These are phyloP conservation scores for Suillus subaureus DNA, from an alignment of 768 basidiomycete genomes.

Conservation along the genomic window DNA sequence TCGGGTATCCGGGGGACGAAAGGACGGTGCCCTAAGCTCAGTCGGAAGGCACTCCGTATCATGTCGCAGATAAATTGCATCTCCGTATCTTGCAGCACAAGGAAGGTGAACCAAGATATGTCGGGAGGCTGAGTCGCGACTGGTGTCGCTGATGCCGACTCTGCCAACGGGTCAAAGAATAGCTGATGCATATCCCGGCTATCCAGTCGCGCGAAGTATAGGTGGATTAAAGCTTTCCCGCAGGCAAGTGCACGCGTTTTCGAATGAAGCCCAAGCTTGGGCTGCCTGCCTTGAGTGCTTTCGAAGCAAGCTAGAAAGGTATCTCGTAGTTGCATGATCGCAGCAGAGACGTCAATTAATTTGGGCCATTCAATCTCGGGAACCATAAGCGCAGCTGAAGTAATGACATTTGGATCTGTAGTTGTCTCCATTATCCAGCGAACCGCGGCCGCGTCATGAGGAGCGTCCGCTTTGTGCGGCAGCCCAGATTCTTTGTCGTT, in stretches of 20 bases:
- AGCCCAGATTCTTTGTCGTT: not conserved
- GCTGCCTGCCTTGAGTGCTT: not conserved
- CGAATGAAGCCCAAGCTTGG: not conserved
- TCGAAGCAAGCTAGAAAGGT: slow-evolving; percentile 9
- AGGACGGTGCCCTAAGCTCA: not conserved
- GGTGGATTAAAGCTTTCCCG: slow-evolving; percentile 7
- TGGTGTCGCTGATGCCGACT: not conserved
- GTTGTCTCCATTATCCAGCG: slow-evolving; percentile 7
- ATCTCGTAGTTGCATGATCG: slow-evolving; percentile 6
- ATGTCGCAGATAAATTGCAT: slow-evolving; percentile 7
- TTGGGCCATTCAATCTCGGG: slow-evolving; percentile 8
- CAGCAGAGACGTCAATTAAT: not conserved
- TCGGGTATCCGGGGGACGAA: slow-evolving; percentile 2
- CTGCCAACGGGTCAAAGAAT: slow-evolving; percentile 1
- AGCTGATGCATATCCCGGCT: slow-evolving; percentile 1
- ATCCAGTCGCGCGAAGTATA: not conserved
- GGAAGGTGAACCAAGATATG: slow-evolving; percentile 6
- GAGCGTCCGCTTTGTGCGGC: not conserved
- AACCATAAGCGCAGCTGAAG: slow-evolving; percentile 9
- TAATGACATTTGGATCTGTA: slow-evolving; percentile 4
- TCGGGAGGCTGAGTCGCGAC: not conserved
- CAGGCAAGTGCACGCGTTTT: slow-evolving; percentile 1
- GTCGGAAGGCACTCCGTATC: slow-evolving; percentile 2
- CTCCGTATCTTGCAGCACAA: not conserved
- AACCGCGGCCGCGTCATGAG: slow-evolving; percentile 6